Base-by-base conservation (phyloP, 495 filamentous ascomycete species). In the Astrothelium macrocarpum region DNA sequence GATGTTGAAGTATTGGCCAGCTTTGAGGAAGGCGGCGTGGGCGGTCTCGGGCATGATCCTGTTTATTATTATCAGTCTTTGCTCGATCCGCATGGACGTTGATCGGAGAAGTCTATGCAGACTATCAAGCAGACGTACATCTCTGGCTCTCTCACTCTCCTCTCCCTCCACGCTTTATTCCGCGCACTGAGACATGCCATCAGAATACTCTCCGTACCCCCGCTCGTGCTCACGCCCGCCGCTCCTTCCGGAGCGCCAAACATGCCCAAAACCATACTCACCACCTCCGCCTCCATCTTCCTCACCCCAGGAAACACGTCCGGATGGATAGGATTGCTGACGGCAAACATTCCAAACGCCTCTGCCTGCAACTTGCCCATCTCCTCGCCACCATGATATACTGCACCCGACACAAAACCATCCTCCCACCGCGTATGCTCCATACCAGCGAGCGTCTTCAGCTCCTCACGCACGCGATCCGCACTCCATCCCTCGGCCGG, bases 231-330 rank as follows among this genome's bases (percentile, higher is more conserved):
- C 2, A 95, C 91, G 62, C 94, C 94, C 32, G 87, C 93, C 23
- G 85, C 91, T 60, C 84, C 87, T 1, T 81, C 72, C 32, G 95
- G 92, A n/a, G 88, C 90, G 74, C 96, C 90, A 79, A 97, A 99
- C 75, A 99, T 78, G 34, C 83, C 80, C 46, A 97, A 78, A 76
- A 85, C 90, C 94, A 99, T 99, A 62, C 91, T 86, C 45, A 99
- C 94, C 71, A 97, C 81, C 79, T 99, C 94, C 32, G 94, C 93
- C 77, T 99, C 94, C 94, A 99, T 99, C 80, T 99, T 99, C 68
- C 94, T 80, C 32, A 99, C 91, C 39, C 92, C 94, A 46, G 94
- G 94, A 77, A 99, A 99, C 42, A 97, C 91, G 78, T 99, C 94
- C 34, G 94, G 94, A 77, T 99, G 94, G 67, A 99, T 89, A n/a